Conservation (phyloP, 495 filamentous ascomycete genomes). For the Aspergillus mulundensis region DNA sequence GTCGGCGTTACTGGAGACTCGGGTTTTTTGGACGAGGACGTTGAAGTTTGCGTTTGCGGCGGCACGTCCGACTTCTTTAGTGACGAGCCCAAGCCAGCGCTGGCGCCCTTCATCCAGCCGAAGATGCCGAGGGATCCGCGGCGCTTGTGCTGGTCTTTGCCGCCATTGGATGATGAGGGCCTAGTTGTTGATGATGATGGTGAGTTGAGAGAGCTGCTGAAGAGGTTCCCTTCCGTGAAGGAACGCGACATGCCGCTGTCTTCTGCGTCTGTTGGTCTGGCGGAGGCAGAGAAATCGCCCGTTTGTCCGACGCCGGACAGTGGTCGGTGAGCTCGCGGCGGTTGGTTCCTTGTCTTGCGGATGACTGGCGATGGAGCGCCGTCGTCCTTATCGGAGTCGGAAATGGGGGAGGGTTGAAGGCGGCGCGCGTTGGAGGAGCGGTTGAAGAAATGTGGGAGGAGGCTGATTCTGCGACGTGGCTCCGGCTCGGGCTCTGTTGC, state of each 20-base stretch:
- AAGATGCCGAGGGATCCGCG: constrained; percentile 40
- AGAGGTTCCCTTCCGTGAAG: constrained; percentile 24
- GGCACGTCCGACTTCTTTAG: constrained; percentile 22
- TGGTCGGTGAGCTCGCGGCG: neutral
- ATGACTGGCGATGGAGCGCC: constrained; percentile 37
- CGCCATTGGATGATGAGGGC: constrained; percentile 29
- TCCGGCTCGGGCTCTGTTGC: constrained; percentile 21
- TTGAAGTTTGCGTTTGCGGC: neutral
- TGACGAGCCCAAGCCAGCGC: constrained; percentile 26
- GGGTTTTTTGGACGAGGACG: neutral
- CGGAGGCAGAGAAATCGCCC: constrained; percentile 1
- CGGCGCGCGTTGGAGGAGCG: constrained; percentile 26
- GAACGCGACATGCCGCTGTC: constrained; percentile 25
- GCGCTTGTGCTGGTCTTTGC: constrained; percentile 32
- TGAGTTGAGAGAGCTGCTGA: constrained; percentile 14
- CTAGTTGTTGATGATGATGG: constrained; percentile 7
- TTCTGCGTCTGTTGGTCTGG: constrained; percentile 15
- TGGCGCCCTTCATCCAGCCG: constrained; percentile 42
- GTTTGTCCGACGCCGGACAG: constrained; percentile 1
- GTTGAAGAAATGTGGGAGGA: constrained; percentile 35
- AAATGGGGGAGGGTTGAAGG: constrained; percentile 26
- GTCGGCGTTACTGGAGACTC: constrained; percentile 9
- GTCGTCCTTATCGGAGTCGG: constrained; percentile 28
- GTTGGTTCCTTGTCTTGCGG: constrained; percentile 24
- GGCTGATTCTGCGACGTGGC: constrained; percentile 31